Base-by-base conservation (phyloP, 2,329 filamentous ascomycete species). In the Arthrocladium fulminans region DNA sequence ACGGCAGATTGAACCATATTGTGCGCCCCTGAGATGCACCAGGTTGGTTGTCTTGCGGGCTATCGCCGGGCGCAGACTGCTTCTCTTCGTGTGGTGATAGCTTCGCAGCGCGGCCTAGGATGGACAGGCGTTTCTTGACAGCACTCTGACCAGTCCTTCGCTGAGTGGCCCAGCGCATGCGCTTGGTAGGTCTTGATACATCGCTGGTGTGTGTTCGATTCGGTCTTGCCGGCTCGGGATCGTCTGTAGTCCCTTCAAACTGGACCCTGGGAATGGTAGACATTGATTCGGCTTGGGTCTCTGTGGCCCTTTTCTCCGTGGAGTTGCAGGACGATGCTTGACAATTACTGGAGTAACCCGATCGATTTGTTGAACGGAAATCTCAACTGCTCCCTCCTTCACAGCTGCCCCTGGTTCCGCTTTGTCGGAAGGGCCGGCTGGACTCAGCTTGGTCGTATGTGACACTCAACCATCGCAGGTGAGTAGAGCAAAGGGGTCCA, bases 141-240 rank as follows among this genome's bases (percentile, higher is more conserved):
- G 84, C 87, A 63, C 82, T 86, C 62, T 81, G 78, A 60, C 86
- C 80, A 12, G 82, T 81, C 66, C 86, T 79, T 65, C 88, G 86
- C 61, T 89, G 86, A n/a, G 92, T 97, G 15, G 92, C 90, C 92
- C 92, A 97, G 80, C 92, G 78, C 66, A 92, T 82, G 63, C 89
- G 78, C 64, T 90, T 88, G 19, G 82, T 84, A 7, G 78, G 75
- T 54, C 75, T 77, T 37, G 77, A 76, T 51, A 75, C 69, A 58
- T 79, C 73, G 57, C 68, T 75, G 56, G 68, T 45, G 15, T 48
- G 34, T n/a, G 45, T 41, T 23, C 22, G 44, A 17, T 51, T 35
- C 6, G 44, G 44, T 20, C n/a, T 34, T 25, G 22, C 10, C 10
- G 20, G 17, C 8, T 49, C 22, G 17, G 4, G 50, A 17, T 45